These are phyloP conservation scores for Hortiboletus flavorubellus DNA, from an alignment of 768 basidiomycete genomes.

Conservation along the genomic window DNA sequence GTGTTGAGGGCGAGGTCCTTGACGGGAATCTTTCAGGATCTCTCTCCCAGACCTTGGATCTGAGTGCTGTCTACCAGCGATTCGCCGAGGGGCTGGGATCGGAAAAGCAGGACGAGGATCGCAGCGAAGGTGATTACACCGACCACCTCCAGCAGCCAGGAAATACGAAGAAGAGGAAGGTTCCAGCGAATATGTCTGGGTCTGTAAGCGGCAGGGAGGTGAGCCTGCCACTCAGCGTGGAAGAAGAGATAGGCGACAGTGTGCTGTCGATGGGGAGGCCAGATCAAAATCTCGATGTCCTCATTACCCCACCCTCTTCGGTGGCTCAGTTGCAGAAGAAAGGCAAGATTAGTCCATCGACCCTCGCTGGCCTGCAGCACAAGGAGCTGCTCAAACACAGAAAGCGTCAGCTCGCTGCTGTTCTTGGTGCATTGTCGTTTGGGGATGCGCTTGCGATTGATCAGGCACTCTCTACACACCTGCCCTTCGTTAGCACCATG, in stretches of 20 bases:
- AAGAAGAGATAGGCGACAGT: slow-evolving; percentile 38
- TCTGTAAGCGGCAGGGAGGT: slow-evolving; percentile 41
- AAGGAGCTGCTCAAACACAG: slow-evolving; percentile 70
- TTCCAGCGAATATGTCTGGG: slow-evolving; percentile 59
- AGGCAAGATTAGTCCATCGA: slow-evolving; percentile 55
- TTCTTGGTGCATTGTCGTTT: slow-evolving; percentile 63
- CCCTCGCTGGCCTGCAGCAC: slow-evolving; percentile 66
- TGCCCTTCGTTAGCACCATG: slow-evolving; percentile 33
- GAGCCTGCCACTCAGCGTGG: slow-evolving; percentile 40
- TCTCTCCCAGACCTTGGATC: slow-evolving; percentile 25
- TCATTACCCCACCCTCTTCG: slow-evolving; percentile 18
- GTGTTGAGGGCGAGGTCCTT: slow-evolving; percentile 14
- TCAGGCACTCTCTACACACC: slow-evolving; percentile 61
- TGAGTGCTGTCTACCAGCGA: slow-evolving; percentile 26
- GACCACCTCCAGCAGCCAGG: slow-evolving; percentile 74
- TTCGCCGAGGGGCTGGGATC: slow-evolving; percentile 25
- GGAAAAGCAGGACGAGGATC: slow-evolving; percentile 47
- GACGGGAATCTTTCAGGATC: slow-evolving; percentile 21
- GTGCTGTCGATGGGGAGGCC: slow-evolving; percentile 25
- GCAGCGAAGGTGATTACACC: slow-evolving; percentile 57
- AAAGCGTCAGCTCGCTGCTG: slow-evolving; percentile 67
- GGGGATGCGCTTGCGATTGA: slow-evolving; percentile 74
- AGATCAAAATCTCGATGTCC: slow-evolving; percentile 24
- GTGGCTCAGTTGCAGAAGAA: slow-evolving; percentile 23
- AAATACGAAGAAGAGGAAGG: slow-evolving; percentile 88